Evolutionary conservation across 768 basidiomycete species (phyloP).

Genomic region (Suillus subalutaceus): DNA sequence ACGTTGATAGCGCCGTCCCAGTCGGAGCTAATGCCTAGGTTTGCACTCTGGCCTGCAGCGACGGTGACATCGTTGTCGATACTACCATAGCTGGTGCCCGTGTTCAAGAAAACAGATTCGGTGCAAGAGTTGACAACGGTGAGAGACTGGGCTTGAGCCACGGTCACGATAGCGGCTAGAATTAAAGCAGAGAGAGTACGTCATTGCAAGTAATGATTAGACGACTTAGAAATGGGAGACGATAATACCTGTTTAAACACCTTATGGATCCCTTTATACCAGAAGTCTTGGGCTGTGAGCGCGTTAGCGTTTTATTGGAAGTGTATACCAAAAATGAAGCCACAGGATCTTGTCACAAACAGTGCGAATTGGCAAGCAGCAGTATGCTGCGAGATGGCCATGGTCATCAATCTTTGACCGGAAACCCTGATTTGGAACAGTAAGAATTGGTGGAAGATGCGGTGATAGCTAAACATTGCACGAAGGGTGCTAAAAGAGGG

Average conservation of each 20-base stretch:
- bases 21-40: constrained; percentile 34
- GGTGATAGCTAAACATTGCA: not conserved
- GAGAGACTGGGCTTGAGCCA: constrained; percentile 31
- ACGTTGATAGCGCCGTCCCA: constrained; percentile 36
- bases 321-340: not conserved
- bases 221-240: not conserved
- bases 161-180: constrained; percentile 22
- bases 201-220: constrained; percentile 19
- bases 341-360: not conserved
- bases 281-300: not conserved
- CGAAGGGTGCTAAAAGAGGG: not conserved
- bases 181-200: constrained; percentile 21
- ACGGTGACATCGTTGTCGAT: constrained; percentile 31
- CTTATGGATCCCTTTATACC: not conserved
- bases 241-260: not conserved
- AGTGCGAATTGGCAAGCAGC: not conserved
- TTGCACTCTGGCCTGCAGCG: constrained; percentile 22
- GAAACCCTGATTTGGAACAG: not conserved
- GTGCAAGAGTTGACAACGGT: constrained; percentile 30
- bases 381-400: not conserved
- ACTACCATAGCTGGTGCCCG: constrained; percentile 31
- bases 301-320: not conserved
- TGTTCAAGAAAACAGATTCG: constrained; percentile 32
- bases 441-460: not conserved
- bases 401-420: not conserved